These are phyloP conservation scores for Xylaria bambusicola DNA, from an alignment of 495 filamentous ascomycete genomes.

Conservation along the genomic window DNA sequence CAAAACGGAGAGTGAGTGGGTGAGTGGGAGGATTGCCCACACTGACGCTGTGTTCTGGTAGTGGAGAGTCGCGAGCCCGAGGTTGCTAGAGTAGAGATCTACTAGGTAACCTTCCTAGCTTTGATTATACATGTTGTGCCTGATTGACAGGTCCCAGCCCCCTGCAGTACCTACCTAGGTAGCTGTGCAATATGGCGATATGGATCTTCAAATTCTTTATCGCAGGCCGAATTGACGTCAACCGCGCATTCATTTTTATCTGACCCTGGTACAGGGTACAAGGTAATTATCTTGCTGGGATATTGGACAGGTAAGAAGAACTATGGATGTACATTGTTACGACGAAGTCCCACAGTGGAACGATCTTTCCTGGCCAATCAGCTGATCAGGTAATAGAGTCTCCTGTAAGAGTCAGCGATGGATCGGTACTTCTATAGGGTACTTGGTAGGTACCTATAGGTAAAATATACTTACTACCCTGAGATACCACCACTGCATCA, in stretches of 20 bases:
- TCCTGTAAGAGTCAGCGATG: too few relatives aligned
- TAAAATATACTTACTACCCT: too few relatives aligned
- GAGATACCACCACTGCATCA: neutral
- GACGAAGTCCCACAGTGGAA: neutral
- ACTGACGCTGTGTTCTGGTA: too few relatives aligned
- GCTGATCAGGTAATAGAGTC: neutral
- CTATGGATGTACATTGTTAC: too few relatives aligned
- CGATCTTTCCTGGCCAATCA: neutral
- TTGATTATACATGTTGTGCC: constrained; percentile 8
- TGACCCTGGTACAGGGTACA: neutral
- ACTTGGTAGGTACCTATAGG: too few relatives aligned
- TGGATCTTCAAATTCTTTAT: constrained; percentile 13
- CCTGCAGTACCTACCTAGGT: neutral
- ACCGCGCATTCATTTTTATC: neutral
- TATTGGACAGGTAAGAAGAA: too few relatives aligned
- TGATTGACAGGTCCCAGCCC: constrained; percentile 16
- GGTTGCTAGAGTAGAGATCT: neutral
- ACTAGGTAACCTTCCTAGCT: too few relatives aligned
- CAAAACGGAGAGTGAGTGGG: neutral
- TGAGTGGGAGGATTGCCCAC: neutral
- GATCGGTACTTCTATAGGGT: too few relatives aligned
- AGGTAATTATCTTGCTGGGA: too few relatives aligned
- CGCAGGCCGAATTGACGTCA: constrained; percentile 7
- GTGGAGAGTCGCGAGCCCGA: neutral
- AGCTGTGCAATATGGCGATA: constrained; percentile 27